A percentile compares a stretch with the other conserved stretches of the same genome.
Evolutionary conservation across 108 stramenopile species (phyloP).

Genomic region (Cyclotella sp.): DNA sequence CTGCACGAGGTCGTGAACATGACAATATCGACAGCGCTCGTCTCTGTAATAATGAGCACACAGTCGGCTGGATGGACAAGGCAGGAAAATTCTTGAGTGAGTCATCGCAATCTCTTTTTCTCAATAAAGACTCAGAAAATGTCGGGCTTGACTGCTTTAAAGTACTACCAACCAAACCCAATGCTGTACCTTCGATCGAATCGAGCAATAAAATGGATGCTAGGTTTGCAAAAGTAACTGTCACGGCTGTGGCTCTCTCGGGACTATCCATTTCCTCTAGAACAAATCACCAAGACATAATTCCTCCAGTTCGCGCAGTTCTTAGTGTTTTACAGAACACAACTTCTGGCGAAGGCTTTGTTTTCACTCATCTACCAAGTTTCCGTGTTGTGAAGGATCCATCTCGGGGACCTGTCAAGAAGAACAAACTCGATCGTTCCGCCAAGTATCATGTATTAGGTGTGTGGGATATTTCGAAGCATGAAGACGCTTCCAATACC

Average conservation of each 20-base stretch:
- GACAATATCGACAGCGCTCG: not conserved
- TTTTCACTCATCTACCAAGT: constrained; percentile 2
- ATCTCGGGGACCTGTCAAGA: not conserved
- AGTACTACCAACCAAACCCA: not conserved
- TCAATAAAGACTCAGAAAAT: not conserved
- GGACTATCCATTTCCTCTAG: constrained; percentile 2
- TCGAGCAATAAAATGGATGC: not conserved
- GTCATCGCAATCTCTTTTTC: not conserved
- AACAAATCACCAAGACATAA: not conserved
- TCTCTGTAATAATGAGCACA: too few species aligned
- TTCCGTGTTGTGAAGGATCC: constrained; percentile 2
- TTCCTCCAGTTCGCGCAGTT: constrained; percentile 9
- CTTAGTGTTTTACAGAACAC: not conserved
- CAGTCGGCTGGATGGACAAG: not conserved
- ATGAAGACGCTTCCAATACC: not conserved
- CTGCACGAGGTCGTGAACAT: not conserved
- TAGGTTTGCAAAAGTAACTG: constrained; percentile 5
- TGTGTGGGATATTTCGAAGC: constrained; percentile 6
- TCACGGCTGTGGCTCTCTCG: not conserved
- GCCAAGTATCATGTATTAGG: constrained; percentile 8
- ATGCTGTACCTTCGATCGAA: not conserved
- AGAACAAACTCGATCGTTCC: not conserved
- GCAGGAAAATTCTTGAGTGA: not conserved
- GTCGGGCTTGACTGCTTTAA: not conserved
- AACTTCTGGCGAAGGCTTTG: not conserved